Evolutionary conservation across 768 basidiomycete species (phyloP).

Genomic region (Podaxis sp.): DNA sequence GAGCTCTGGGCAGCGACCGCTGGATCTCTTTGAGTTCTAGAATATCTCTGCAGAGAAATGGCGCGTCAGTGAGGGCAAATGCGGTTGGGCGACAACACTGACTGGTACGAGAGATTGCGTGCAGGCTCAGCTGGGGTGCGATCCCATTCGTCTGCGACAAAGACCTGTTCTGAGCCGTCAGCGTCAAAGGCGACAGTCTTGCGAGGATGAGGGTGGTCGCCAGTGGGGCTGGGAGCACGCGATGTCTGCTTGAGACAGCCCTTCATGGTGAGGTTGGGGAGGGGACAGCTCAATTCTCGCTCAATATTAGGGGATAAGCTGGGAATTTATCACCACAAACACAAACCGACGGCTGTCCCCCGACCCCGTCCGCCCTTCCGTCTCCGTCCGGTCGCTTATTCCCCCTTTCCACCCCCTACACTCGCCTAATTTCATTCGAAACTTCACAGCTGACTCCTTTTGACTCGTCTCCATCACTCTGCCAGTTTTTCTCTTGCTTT

Average conservation of each 20-base stretch:
- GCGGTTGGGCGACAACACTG: slow-evolving; percentile 29
- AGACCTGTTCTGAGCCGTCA: slow-evolving; percentile 54
- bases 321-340: not conserved
- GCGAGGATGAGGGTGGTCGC: slow-evolving; percentile 20
- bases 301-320: not conserved
- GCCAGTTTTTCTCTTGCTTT: not conserved
- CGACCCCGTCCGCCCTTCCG: slow-evolving; percentile 5
- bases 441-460: not conserved
- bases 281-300: not conserved
- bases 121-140: slow-evolving; percentile 69
- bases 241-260: slow-evolving; percentile 35
- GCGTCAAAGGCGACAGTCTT: slow-evolving; percentile 67
- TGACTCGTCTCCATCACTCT: not conserved
- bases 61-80: slow-evolving; percentile 9
- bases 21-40: slow-evolving; percentile 72
- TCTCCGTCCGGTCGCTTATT: slow-evolving; percentile 4
- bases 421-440: not conserved
- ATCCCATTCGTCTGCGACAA: slow-evolving; percentile 77
- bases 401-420: not conserved
- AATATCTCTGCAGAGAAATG: slow-evolving; percentile 43
- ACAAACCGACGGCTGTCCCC: slow-evolving; percentile 1
- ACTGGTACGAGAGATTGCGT: slow-evolving; percentile 64
- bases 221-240: slow-evolving; percentile 21
- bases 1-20: slow-evolving; percentile 57
- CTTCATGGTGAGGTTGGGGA: slow-evolving; percentile 28